phyloP scores from a whole-genome alignment of 306 rosid species.

The Nissolia schottii region DNA sequence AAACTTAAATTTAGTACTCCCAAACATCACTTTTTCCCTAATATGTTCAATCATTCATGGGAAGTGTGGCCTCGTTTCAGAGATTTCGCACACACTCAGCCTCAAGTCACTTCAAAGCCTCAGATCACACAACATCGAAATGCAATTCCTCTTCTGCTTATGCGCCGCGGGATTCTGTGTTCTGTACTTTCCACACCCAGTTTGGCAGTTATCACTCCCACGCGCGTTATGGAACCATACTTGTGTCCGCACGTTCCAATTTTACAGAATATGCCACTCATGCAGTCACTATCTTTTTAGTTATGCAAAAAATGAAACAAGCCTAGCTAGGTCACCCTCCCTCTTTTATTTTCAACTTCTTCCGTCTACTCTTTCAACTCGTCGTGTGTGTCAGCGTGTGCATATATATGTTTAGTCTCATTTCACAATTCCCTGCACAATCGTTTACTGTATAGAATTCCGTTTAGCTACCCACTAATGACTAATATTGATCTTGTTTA shows the following conservation, averaged over 20 bases:
- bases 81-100: background rate
- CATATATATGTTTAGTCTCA: background rate
- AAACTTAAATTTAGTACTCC: no score
- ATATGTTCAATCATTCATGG: background rate
- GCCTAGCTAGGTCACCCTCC: background rate
- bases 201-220: slow-evolving; percentile 17
- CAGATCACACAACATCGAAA: background rate
- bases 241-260: slow-evolving; percentile 24
- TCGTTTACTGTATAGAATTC: no score
- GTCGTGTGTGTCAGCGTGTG: background rate
- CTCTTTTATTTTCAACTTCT: background rate
- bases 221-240: slow-evolving; percentile 6
- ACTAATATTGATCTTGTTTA: background rate
- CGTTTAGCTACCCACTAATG: no score
- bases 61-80: background rate
- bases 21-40: no score
- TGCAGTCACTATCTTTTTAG: no score
- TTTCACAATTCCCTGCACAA: background rate
- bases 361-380: background rate
- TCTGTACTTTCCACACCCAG: slow-evolving; percentile 14
- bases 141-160: background rate
- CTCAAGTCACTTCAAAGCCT: slow-evolving; percentile 19
- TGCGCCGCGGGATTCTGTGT: slow-evolving; percentile 15
- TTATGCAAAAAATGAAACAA: background rate
- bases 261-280: background rate